Evolutionary conservation across 2,329 filamentous ascomycete genomes (phyloP).

Genomic region (Arthrobotrys conoides): DNA sequence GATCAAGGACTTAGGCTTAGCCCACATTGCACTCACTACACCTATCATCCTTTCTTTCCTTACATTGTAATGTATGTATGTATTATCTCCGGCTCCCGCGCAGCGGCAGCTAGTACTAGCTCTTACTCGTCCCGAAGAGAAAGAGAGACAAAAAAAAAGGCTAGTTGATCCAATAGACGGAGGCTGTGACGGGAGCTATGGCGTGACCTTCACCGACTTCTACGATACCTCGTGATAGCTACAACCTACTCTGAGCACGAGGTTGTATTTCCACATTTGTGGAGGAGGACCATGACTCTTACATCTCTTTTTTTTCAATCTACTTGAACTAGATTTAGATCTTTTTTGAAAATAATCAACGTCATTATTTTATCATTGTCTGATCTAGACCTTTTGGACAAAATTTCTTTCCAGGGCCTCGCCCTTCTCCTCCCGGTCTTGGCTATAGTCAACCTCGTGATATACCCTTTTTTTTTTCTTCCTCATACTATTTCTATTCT

Average conservation of each 20-base stretch:
- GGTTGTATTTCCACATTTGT: not conserved
- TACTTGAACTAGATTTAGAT: not conserved
- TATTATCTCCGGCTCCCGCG: conserved; percentile 44
- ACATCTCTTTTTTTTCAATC: not conserved
- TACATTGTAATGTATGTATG: too few species aligned
- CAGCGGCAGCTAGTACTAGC: conserved; percentile 52
- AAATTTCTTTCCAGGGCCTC: not conserved
- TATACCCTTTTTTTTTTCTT: too few species aligned
- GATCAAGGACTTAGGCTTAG: conserved; percentile 1
- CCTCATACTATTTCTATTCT: too few species aligned
- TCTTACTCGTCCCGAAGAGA: conserved; percentile 27
- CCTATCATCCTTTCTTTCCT: not conserved
- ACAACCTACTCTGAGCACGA: not conserved
- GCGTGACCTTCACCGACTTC: not conserved
- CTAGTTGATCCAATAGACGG: conserved; percentile 3
- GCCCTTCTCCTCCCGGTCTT: too few species aligned
- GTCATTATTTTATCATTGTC: not conserved
- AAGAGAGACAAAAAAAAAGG: conserved; percentile 1
- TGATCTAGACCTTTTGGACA: conserved; percentile 13
- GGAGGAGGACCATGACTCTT: not conserved
- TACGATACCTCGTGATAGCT: conserved; percentile 5
- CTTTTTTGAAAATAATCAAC: not conserved
- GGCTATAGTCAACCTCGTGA: conserved; percentile 32
- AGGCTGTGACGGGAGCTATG: conserved; percentile 7
- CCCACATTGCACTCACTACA: too few species aligned